phyloP scores from a whole-genome alignment of 2,329 filamentous ascomycete species.

The Pestalotiopsis fici region DNA sequence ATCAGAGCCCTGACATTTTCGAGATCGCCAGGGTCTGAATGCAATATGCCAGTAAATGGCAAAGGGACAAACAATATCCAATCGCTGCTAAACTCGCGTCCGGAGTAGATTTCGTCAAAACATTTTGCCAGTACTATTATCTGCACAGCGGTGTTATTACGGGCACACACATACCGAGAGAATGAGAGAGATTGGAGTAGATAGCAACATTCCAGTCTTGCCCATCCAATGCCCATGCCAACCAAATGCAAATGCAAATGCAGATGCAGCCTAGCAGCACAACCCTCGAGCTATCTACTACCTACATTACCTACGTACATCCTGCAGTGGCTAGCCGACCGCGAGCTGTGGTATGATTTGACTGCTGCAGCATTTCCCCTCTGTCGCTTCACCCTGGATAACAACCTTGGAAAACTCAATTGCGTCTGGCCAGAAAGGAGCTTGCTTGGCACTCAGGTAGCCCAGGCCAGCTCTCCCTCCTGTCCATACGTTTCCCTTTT shows the following conservation, averaged over 20 bases:
- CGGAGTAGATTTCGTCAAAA: background rate
- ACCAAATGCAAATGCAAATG: conserved; percentile 1
- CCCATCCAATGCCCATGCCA: conserved; percentile 13
- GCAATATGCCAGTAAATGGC: background rate
- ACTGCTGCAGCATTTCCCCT: conserved; percentile 7
- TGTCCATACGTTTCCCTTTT: background rate
- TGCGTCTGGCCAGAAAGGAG: background rate
- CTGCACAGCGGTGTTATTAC: background rate
- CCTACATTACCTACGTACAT: background rate
- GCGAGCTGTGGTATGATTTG: background rate
- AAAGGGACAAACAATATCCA: background rate
- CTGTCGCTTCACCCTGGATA: conserved; percentile 12
- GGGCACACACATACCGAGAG: background rate
- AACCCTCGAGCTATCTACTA: background rate
- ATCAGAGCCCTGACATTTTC: background rate
- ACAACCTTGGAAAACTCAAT: background rate
- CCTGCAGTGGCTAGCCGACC: background rate
- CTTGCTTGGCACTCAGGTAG: background rate
- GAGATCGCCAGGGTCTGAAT: conserved; percentile 1
- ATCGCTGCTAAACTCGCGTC: background rate
- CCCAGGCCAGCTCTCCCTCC: background rate
- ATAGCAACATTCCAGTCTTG: conserved; percentile 18
- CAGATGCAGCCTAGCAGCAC: background rate
- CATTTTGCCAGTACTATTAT: background rate
- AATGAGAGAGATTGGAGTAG: too few species aligned